Evolutionary conservation across 2,329 filamentous ascomycete species (phyloP).

Genomic region (Calonectria hawksworthii): DNA sequence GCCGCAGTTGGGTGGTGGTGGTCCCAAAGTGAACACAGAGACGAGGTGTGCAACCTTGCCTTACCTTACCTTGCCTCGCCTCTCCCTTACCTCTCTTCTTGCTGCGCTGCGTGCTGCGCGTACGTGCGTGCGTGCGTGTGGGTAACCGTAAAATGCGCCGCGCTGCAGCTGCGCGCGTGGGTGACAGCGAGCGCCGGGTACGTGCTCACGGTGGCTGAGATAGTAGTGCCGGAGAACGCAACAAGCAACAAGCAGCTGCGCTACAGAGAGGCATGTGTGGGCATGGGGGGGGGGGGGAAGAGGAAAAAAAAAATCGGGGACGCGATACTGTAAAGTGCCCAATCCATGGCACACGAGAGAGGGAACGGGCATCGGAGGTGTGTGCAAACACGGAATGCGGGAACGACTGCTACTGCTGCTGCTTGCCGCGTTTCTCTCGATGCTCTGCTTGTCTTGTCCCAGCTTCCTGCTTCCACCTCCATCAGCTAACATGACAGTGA

Average conservation of each 20-base stretch:
- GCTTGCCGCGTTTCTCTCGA: neutral
- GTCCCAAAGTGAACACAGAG: too few relatives aligned
- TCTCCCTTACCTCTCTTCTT: neutral
- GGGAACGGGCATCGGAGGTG: neutral
- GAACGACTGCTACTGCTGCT: neutral
- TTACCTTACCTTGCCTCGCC: too few relatives aligned
- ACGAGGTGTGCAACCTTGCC: neutral
- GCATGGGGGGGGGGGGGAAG: neutral
- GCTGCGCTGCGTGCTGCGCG: neutral
- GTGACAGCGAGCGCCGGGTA: slow-evolving; percentile 22
- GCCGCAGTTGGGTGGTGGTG: too few relatives aligned
- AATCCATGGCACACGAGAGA: neutral
- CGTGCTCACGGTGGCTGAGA: slow-evolving; percentile 18
- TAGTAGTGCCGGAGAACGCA: neutral
- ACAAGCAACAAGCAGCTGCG: neutral
- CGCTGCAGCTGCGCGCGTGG: neutral
- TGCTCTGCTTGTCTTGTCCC: neutral
- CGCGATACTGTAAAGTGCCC: neutral
- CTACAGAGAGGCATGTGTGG: neutral
- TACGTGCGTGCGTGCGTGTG: neutral
- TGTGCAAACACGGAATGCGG: neutral
- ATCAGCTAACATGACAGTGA: too few relatives aligned
- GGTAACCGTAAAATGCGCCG: slow-evolving; percentile 6
- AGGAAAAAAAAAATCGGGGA: slow-evolving; percentile 4
- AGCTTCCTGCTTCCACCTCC: neutral